Evolutionary conservation across 164 flowering plant species (phyloP).

Genomic region (Stephania japonica): DNA sequence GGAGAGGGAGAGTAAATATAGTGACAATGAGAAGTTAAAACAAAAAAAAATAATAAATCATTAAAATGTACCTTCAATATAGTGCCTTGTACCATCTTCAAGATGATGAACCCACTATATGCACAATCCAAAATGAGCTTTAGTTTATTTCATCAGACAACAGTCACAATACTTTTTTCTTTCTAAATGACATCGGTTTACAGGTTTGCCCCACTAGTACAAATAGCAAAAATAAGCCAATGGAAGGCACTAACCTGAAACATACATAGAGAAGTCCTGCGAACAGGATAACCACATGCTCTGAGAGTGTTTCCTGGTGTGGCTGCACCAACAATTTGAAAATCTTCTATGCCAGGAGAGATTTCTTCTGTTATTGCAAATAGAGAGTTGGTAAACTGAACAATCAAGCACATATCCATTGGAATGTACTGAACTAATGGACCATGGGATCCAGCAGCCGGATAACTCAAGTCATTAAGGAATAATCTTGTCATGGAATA

Average conservation of each 20-base stretch:
- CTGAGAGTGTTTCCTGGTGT: conserved; percentile 67
- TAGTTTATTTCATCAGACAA: conserved; percentile 2
- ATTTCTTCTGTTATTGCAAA: conserved; percentile 33
- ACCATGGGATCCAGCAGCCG: not conserved
- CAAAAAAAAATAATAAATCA: not conserved
- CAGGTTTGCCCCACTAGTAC: too few species aligned
- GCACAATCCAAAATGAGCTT: conserved; percentile 12
- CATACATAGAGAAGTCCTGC: conserved; percentile 89
- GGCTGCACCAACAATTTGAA: conserved; percentile 90
- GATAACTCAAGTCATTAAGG: not conserved
- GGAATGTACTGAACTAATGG: conserved; percentile 2
- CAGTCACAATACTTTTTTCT: not conserved
- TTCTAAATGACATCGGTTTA: too few species aligned
- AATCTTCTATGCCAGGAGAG: conserved; percentile 72
- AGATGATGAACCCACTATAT: conserved; percentile 94
- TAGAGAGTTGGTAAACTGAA: not conserved
- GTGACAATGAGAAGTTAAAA: not conserved
- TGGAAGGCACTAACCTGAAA: conserved; percentile 60
- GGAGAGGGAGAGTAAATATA: not conserved
- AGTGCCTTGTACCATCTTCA: conserved; percentile 81
- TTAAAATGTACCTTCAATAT: conserved; percentile 67
- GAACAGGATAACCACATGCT: conserved; percentile 86
- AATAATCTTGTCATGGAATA: not conserved
- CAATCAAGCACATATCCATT: not conserved
- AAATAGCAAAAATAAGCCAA: not conserved